Evolutionary conservation across 306 rosid genomes (phyloP), one percentile per base, ranked within the genome.

Genomic region (Dalbergia oliveri): DNA sequence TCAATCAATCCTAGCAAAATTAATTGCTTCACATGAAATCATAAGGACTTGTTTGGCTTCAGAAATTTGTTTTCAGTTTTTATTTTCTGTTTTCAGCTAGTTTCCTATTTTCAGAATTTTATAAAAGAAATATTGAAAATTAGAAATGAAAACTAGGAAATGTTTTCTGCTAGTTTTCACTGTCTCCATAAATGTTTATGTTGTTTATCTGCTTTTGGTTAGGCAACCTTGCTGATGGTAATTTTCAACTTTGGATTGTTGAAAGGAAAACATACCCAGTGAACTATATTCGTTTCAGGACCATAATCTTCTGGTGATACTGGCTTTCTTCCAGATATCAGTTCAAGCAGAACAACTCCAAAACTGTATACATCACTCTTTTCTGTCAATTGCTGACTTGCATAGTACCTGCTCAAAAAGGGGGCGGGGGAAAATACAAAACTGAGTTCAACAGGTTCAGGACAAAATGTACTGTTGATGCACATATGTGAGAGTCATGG

Each of bases 321-420:
- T 2, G 97, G 90, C 81, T 91, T 95, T 85, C 81, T 95, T 69
- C 99, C 98, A 6, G 97, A 91, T 79, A 95, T 95, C 77, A 95
- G 86, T 87, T 95, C 98, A 8, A 95, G 83, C 0, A 95, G 89
- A 70, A 95, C 99, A 73, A 95, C 99, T 23, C 99, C 98, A 62
- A 93, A 95, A 84, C 99, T 93, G 63, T 95, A 95, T 2, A 95
- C 97, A 56, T 95, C 99, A 73, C 99, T 95, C 81, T 93, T 95
- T 81, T 95, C 97, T 0, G 99, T 95, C 84, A 95, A 79, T 75
- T 93, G 99, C 79, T 93, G 98, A 87, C 82, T 82, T 73, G 99
- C 99, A 62, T 93, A 95, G 88, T 95, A 95, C 94, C 98, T 95
- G 76, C 71, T 79, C 12, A 58, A 9, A 44, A 44, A 44, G 5